Percentiles rank a stretch among this genome's conserved stretches.
These are phyloP conservation scores for Neurospora sp. DNA, from an alignment of 495 filamentous ascomycete species.

Conservation along the genomic window DNA sequence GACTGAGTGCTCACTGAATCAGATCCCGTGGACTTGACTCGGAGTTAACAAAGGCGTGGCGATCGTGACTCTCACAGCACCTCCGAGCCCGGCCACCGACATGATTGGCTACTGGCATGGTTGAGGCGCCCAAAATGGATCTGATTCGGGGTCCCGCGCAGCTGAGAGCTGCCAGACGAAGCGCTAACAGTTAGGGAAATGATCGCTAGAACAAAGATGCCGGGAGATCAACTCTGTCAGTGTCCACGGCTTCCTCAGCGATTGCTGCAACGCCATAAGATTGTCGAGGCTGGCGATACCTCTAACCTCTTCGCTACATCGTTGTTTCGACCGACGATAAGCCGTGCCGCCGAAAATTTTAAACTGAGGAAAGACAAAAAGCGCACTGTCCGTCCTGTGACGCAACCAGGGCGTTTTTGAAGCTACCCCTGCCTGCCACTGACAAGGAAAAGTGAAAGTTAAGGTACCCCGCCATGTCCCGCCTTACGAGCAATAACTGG, in stretches of 20 bases:
- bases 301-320: not conserved
- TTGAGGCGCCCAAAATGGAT: not conserved
- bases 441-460: not conserved
- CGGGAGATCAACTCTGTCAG: not conserved
- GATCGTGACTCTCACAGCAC: not conserved
- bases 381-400: not conserved
- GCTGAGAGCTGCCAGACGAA: not conserved
- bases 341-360: not conserved
- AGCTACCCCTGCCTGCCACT: not conserved
- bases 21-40: not conserved
- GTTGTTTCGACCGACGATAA: not conserved
- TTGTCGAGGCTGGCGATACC: not conserved
- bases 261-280: not conserved
- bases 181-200: not conserved
- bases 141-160: not conserved
- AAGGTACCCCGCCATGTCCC: not conserved
- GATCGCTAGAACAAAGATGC: not conserved
- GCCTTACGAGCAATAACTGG: not conserved
- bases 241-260: not conserved
- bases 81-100: not conserved
- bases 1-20: not conserved
- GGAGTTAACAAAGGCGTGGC: not conserved
- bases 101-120: not conserved
- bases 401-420: not conserved
- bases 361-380: not conserved